phyloP scores from a whole-genome alignment of 1,284 basidiomycete species.

The Pisolithus thermaeus region DNA sequence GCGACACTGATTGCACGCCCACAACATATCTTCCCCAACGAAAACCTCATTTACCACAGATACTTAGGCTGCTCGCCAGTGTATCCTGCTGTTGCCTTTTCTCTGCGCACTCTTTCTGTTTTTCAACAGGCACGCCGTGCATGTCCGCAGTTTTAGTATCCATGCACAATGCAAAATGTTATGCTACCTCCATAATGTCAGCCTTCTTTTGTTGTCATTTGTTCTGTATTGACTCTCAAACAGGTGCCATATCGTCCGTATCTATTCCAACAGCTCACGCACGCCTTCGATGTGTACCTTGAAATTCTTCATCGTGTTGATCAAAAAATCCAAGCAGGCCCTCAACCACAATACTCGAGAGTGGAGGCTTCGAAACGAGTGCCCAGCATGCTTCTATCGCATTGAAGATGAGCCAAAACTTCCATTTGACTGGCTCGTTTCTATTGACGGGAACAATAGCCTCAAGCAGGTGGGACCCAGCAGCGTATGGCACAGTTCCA shows the following conservation, averaged over 20 bases:
- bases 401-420: too few species aligned
- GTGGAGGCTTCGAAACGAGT: too few species aligned
- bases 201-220: not conserved
- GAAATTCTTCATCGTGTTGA: slow-evolving; percentile 2
- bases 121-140: slow-evolving; percentile 1
- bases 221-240: not conserved
- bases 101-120: not conserved
- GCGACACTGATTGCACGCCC: not conserved
- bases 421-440: too few species aligned
- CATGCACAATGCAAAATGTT: slow-evolving; percentile 5
- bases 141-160: slow-evolving; percentile 4
- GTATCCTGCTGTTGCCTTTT: slow-evolving; percentile 3
- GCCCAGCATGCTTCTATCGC: too few species aligned
- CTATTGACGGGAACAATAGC: too few species aligned
- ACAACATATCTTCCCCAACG: slow-evolving; percentile 2
- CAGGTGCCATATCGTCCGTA: slow-evolving; percentile 4
- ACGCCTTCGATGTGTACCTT: slow-evolving; percentile 2
- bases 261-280: not conserved
- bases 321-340: not conserved
- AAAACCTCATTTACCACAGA: slow-evolving; percentile 3
- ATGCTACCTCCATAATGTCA: slow-evolving; percentile 6
- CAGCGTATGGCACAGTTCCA: too few species aligned
- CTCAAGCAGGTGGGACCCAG: too few species aligned
- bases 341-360: too few species aligned
- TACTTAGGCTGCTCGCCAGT: slow-evolving; percentile 3